Evolutionary conservation across 306 rosid genomes (phyloP).

Genomic region (Corylus avellana): DNA sequence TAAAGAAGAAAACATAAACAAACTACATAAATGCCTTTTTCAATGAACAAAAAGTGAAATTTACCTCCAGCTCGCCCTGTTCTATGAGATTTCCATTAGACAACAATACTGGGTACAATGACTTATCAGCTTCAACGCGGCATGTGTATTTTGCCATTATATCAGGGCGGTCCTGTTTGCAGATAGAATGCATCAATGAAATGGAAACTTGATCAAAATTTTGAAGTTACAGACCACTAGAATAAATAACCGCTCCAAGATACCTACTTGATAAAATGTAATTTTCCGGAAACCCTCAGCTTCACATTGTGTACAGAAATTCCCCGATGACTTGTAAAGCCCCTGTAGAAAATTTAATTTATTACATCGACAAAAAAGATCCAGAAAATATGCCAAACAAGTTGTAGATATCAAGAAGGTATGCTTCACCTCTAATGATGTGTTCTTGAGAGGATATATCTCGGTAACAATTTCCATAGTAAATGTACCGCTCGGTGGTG

Average conservation of each 20-base stretch:
- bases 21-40: slow-evolving; percentile 6
- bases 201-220: slow-evolving; percentile 15
- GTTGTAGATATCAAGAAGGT: not conserved
- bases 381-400: slow-evolving; percentile 11
- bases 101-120: slow-evolving; percentile 85
- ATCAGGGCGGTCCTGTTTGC: slow-evolving; percentile 93
- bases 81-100: slow-evolving; percentile 91
- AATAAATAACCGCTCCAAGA: slow-evolving; percentile 11
- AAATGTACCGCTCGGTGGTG: slow-evolving; percentile 73
- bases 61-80: slow-evolving; percentile 87
- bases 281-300: slow-evolving; percentile 99
- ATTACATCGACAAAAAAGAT: slow-evolving; percentile 15
- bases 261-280: slow-evolving; percentile 82
- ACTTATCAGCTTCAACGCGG: slow-evolving; percentile 79
- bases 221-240: slow-evolving; percentile 9
- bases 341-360: slow-evolving; percentile 61
- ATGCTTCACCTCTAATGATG: slow-evolving; percentile 79
- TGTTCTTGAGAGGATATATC: slow-evolving; percentile 79
- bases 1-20: slow-evolving; percentile 28
- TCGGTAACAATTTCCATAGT: slow-evolving; percentile 77
- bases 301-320: slow-evolving; percentile 98
- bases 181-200: slow-evolving; percentile 37
- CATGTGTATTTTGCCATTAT: slow-evolving; percentile 94
- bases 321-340: slow-evolving; percentile 89
- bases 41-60: slow-evolving; percentile 25